Conservation (phyloP, 2,329 filamentous ascomycete genomes). For the Claviceps purpurea region DNA sequence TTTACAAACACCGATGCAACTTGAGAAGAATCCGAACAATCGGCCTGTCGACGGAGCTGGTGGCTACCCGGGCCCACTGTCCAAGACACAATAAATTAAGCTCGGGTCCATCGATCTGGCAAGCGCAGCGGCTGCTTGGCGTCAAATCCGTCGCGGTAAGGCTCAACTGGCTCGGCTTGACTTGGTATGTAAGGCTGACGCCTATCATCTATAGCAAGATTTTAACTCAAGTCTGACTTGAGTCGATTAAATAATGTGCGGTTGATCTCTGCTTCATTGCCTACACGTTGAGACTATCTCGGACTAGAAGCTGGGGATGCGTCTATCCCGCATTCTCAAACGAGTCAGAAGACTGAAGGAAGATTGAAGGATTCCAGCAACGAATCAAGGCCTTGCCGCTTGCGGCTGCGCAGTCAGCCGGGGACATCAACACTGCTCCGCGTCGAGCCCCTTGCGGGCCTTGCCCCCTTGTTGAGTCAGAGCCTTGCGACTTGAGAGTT, state of each 20-base stretch:
- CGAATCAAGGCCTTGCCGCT: neutral
- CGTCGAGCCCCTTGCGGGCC: neutral
- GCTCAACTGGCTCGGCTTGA: neutral
- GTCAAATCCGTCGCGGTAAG: neutral
- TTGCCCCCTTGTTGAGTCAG: too few species aligned
- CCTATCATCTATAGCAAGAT: too few species aligned
- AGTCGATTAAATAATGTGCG: too few species aligned
- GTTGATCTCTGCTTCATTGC: too few species aligned
- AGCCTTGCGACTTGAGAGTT: too few species aligned
- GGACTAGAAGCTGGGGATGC: neutral
- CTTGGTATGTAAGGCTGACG: neutral
- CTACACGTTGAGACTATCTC: neutral
- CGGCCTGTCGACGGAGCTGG: neutral
- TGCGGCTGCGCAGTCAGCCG: neutral
- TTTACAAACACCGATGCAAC: neutral
- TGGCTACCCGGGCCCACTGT: neutral
- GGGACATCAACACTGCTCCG: neutral
- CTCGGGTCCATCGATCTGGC: neutral
- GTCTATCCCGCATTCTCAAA: neutral
- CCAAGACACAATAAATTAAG: neutral
- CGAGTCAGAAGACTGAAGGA: neutral
- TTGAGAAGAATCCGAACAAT: neutral
- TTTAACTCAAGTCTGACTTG: too few species aligned
- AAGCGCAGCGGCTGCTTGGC: neutral
- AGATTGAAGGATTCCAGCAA: neutral